Base-by-base conservation (phyloP, 495 filamentous ascomycete genomes). In the Rostrohypoxylon terebratum region DNA sequence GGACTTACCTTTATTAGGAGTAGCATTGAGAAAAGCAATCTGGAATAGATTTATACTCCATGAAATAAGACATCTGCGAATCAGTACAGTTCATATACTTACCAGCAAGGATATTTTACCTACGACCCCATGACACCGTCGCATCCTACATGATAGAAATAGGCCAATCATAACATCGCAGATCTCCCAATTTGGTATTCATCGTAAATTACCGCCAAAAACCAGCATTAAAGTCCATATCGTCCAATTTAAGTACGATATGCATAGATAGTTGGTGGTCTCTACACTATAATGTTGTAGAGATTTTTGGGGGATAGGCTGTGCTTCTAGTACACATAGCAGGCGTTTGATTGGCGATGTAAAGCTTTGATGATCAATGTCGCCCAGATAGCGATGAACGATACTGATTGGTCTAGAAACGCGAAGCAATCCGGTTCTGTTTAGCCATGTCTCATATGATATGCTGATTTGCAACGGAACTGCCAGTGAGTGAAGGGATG, bases 111-210 rank as follows among this genome's bases (percentile, higher is more conserved):
- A 25, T 50, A 25, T 11, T 9, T 1, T 45, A 36, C 51, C 4
- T 34, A 34, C 18, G 31, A 55, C 28, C 51, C 51, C 51, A n/a
- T 18, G 28, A 16, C 14, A 54, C 16, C 2, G 51, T 55, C 51
- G 11, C 28, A 55, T 55, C 31, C n/a, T 36, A 13, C 48, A 8
- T 20, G 28, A 28, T 36, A 34, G 28, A 7, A 36, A 16, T 55
- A 55, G 34, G 51, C 51, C 51, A 55, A 55, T 55, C 51, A 55
- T 20, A 55, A 16, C 7, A 36, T 36, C 31, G 51, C 14, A 10
- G 7, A 18, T 11, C 34, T 33, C 51, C 51, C 51, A 36, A 34
- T 55, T 55, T 10, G 28, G 51, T 36, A 36, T 20, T 10, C 28
- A 36, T 34, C n/a, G 5, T 18, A 28, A n/a, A 53, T 14, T 53